Percentiles rank a stretch among this genome's conserved stretches.
Evolutionary conservation across 345 rosid genomes (phyloP).

Genomic region (Durio zibethinus): DNA sequence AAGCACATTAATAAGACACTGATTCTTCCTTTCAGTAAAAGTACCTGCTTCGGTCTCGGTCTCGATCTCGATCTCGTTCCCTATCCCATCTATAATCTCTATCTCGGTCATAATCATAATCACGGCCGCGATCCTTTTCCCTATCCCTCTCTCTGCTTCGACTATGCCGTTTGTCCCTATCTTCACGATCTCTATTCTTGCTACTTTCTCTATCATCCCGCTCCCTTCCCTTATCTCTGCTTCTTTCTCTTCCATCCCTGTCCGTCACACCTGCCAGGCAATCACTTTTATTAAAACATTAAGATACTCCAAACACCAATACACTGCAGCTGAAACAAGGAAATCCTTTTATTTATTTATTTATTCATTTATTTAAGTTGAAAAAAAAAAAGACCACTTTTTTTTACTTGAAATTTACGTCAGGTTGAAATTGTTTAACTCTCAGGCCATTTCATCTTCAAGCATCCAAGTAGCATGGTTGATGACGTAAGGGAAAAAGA

Average conservation of each 20-base stretch:
- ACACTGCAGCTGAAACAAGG: neutral
- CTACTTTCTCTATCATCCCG: slow-evolving; percentile 49
- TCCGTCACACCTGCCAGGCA: slow-evolving; percentile 49
- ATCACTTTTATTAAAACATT: neutral
- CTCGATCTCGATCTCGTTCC: slow-evolving; percentile 28
- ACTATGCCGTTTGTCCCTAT: slow-evolving; percentile 66
- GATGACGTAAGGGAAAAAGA: neutral
- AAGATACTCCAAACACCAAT: neutral
- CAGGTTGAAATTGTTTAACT: too few relatives aligned
- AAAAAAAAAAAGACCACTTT: neutral
- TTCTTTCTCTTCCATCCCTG: slow-evolving; percentile 70
- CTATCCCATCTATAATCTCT: slow-evolving; percentile 58
- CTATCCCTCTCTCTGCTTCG: slow-evolving; percentile 69
- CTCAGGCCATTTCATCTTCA: neutral
- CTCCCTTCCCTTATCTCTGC: slow-evolving; percentile 83
- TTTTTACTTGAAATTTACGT: too few relatives aligned
- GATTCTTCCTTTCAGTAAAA: slow-evolving; percentile 21
- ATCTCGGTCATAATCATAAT: slow-evolving; percentile 50
- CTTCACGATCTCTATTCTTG: slow-evolving; percentile 53
- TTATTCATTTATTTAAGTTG: neutral
- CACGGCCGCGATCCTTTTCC: slow-evolving; percentile 46
- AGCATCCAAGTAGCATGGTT: neutral
- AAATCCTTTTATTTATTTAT: neutral
- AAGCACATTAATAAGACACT: neutral
- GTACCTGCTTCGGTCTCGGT: slow-evolving; percentile 36